Evolutionary conservation across 768 basidiomycete species (phyloP).

Genomic region (Galerina sulciceps): DNA sequence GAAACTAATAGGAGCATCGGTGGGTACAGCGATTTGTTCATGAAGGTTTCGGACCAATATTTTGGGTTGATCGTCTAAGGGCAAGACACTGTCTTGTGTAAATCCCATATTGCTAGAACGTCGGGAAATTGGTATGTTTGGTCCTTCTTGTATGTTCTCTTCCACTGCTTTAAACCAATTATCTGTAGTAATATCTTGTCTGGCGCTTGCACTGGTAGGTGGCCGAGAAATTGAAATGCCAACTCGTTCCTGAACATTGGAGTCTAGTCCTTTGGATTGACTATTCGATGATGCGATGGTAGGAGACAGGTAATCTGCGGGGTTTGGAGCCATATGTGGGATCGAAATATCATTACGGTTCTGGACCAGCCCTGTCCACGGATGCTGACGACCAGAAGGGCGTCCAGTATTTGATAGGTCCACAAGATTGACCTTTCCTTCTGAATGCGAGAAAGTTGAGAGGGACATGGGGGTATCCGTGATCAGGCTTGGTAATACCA

Average conservation of each 20-base stretch:
- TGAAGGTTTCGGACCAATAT: not conserved
- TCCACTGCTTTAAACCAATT: not conserved
- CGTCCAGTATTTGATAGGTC: not conserved
- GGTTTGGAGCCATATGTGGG: not conserved
- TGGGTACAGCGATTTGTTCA: slow-evolving; percentile 4
- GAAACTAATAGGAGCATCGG: too few relatives aligned
- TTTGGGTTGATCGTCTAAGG: not conserved
- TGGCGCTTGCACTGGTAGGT: not conserved
- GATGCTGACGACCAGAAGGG: not conserved
- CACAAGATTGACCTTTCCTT: not conserved
- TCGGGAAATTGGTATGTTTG: not conserved
- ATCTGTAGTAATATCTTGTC: not conserved
- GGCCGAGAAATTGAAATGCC: slow-evolving; percentile 1
- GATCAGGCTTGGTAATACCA: not conserved
- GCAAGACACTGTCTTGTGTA: not conserved
- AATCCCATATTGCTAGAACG: too few relatives aligned
- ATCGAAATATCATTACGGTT: not conserved
- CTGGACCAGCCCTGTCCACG: not conserved
- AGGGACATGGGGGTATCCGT: not conserved
- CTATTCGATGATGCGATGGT: not conserved
- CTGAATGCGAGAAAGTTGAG: not conserved
- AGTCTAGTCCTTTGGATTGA: not conserved
- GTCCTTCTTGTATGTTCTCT: not conserved
- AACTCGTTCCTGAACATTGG: not conserved
- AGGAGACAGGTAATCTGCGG: not conserved